A percentile compares a stretch with the other conserved stretches of the same genome.
Evolutionary conservation across 2,329 filamentous ascomycete species (phyloP).

Genomic region (Aspergillus awamori): DNA sequence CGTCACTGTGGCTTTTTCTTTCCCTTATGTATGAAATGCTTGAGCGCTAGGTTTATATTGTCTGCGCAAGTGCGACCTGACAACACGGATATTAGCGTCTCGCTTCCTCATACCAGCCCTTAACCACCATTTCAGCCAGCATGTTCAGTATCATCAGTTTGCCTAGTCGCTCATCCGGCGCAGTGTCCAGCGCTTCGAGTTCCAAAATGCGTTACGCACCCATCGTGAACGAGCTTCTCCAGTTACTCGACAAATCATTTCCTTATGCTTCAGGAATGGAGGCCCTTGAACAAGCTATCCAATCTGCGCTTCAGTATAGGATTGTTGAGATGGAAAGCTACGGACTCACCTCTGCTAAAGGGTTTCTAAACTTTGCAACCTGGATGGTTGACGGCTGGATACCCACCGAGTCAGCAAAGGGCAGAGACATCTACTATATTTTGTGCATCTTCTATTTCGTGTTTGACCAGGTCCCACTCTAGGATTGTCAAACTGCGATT

Average conservation of each 20-base stretch:
- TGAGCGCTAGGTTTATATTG: neutral
- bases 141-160: neutral
- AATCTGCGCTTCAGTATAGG: neutral
- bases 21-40: neutral
- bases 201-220: neutral
- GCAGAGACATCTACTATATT: slow-evolving; percentile 41
- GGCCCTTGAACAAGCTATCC: neutral
- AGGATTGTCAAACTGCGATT: slow-evolving; percentile 32
- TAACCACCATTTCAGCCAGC: neutral
- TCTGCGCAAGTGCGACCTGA: neutral
- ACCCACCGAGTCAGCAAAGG: slow-evolving; percentile 39
- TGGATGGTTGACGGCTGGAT: slow-evolving; percentile 37
- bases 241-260: neutral
- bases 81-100: neutral
- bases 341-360: neutral
- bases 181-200: neutral
- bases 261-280: neutral
- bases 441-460: slow-evolving; percentile 48
- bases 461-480: slow-evolving; percentile 39
- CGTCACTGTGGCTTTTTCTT: neutral
- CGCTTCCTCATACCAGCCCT: neutral
- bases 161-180: neutral
- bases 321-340: neutral
- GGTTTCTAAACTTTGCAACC: slow-evolving; percentile 19
- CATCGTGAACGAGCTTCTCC: neutral